Evolutionary conservation across 23 red algal species (phyloP).

Genomic region (Gracilaria domingensis): DNA sequence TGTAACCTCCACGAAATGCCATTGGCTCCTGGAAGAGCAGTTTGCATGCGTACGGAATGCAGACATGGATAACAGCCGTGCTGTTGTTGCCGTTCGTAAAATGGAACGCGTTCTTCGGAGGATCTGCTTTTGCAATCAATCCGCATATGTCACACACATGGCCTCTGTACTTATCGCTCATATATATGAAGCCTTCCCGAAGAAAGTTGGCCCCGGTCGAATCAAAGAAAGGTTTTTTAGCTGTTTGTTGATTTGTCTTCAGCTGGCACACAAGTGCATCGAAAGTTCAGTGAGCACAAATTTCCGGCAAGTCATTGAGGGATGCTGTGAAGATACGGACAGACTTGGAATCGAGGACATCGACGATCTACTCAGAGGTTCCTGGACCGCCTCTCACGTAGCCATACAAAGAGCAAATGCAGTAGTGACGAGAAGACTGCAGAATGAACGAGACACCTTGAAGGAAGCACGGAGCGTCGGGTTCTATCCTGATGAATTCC

Average conservation of each 20-base stretch:
- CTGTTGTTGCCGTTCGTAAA: conserved; percentile 94
- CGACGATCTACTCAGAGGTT: conserved; percentile 58
- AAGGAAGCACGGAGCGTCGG: conserved; percentile 5
- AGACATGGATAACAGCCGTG: conserved; percentile 83
- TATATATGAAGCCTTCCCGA: conserved; percentile 44
- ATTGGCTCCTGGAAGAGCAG: conserved; percentile 96
- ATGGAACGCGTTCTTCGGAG: too few relatives aligned
- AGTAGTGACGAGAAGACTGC: conserved; percentile 45
- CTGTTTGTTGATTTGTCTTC: too few relatives aligned
- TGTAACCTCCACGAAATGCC: conserved; percentile 79
- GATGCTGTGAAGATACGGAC: conserved; percentile 51
- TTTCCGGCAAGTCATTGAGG: conserved; percentile 11
- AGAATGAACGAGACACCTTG: background rate
- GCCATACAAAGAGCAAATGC: conserved; percentile 42
- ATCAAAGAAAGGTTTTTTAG: too few relatives aligned
- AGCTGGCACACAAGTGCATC: conserved; percentile 62
- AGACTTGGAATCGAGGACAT: conserved; percentile 69
- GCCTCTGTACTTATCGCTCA: conserved; percentile 76
- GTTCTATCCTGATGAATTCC: background rate
- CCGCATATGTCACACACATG: conserved; percentile 93
- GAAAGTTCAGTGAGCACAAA: conserved; percentile 28
- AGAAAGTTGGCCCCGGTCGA: background rate
- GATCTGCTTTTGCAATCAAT: conserved; percentile 86
- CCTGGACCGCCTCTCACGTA: conserved; percentile 44
- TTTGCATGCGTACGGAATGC: conserved; percentile 95